Conservation (phyloP, 1,284 basidiomycete species). For the Caloboletus inedulis region DNA sequence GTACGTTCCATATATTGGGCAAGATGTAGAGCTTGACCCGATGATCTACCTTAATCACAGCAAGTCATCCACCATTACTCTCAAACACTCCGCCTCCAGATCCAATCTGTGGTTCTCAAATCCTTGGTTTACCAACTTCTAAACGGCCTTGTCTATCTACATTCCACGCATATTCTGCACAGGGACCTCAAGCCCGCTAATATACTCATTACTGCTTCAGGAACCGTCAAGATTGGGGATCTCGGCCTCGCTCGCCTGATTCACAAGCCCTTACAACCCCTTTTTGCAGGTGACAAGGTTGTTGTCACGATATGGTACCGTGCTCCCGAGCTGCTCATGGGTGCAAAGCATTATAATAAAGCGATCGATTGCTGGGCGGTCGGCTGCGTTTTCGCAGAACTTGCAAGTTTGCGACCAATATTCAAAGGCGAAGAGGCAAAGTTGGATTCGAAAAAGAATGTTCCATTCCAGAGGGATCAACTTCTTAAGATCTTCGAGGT, state of each 20-base stretch:
- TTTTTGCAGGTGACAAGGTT: constrained; percentile 92
- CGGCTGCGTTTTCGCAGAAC: constrained; percentile 95
- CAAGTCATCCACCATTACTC: constrained; percentile 99
- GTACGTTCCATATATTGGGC: constrained; percentile 44
- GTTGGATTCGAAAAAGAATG: constrained; percentile 86
- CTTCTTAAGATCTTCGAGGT: constrained; percentile 94
- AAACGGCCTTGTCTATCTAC: constrained; percentile 92
- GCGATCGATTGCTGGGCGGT: constrained; percentile 96
- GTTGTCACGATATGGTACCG: constrained; percentile 99
- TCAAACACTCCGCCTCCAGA: constrained; percentile 76
- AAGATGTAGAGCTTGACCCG: neutral
- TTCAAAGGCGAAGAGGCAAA: constrained; percentile 99
- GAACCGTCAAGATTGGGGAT: constrained; percentile 97
- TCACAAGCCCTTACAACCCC: constrained; percentile 80
- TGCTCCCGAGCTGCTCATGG: constrained; percentile 91
- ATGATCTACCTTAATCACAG: constrained; percentile 37
- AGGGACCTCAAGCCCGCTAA: constrained; percentile 99
- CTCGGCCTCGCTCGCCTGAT: constrained; percentile 90
- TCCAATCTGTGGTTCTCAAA: constrained; percentile 81
- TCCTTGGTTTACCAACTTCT: constrained; percentile 95
- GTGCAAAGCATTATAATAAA: constrained; percentile 95
- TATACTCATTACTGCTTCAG: constrained; percentile 87
- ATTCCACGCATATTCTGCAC: constrained; percentile 93
- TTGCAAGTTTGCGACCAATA: constrained; percentile 90
- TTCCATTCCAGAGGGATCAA: constrained; percentile 95